Base-by-base conservation (phyloP, 352 stramenopile genomes). In the Phytopythium delawarense region DNA sequence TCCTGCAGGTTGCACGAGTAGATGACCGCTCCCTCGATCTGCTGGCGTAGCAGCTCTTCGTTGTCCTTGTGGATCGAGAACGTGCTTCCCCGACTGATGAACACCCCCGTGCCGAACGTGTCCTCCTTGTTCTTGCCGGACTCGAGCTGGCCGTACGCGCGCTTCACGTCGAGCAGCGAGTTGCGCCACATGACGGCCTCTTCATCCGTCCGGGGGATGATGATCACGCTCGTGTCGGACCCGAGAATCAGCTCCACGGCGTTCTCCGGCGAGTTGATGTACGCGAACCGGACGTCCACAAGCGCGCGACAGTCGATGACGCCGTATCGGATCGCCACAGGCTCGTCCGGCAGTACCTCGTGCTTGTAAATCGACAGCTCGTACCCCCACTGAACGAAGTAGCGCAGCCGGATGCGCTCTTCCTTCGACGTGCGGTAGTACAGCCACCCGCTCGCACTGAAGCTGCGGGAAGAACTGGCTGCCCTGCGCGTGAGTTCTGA, bases 331-430 rank as follows among this genome's bases (percentile, higher is more conserved):
- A 96, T 96, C 4, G 87, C 78, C 20, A 68, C 80, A 6, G 76
- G 73, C 60, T 96, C 87, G 45, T 96, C 84, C 25, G 81, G 74
- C 12, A 91, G 62, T 7, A 96, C 71, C 59, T 94, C 85, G 69
- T 96, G 87, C 72, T 96, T 96, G 72, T 93, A 96, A 64, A 96
- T 96, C 8, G 87, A 93, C 12, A 96, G 69, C 53, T 96, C 87
- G 62, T 89, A 92, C 11, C 87, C 87, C 82, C 83, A 93, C 56
- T 92, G 85, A 39, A 96, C 86, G 55, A 96, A 96, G 65, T 92
- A 96, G 4, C 87, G 85, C 53, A 89, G 70, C 9, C 85, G 84
- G 21, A 93, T 80, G 3, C 87, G 87, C 55, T 96, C 85, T 63
- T 94, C 84, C 9, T 79, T 91, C 9, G 82, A 87, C 1, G 83